phyloP scores from a whole-genome alignment of 768 basidiomycete species.

The Lactarius pseudohatsudake region DNA sequence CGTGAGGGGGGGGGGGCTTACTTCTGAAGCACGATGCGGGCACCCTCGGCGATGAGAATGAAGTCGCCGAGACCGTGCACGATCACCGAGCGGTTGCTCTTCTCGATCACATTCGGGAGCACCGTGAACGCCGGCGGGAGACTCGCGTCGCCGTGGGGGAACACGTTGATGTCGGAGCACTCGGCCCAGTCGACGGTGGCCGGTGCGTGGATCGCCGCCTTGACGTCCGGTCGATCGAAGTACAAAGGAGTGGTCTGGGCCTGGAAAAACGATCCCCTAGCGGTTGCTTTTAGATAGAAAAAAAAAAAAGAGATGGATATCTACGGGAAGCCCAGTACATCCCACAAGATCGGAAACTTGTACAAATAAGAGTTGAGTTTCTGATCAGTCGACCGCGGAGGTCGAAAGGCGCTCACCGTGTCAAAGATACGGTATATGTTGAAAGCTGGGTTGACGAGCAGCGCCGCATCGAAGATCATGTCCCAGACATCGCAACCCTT shows the following conservation, averaged over 20 bases:
- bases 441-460: conserved; percentile 71
- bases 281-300: not conserved
- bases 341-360: conserved; percentile 56
- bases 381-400: not conserved
- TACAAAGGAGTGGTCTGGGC: conserved; percentile 60
- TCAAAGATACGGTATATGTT: conserved; percentile 79
- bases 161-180: conserved; percentile 61
- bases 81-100: conserved; percentile 65
- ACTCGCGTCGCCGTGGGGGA: conserved; percentile 60
- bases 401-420: conserved; percentile 39
- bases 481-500: conserved; percentile 72
- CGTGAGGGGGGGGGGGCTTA: conserved; percentile 27
- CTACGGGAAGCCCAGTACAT: conserved; percentile 78
- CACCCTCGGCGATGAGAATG: conserved; percentile 68
- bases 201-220: conserved; percentile 71
- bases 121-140: conserved; percentile 62
- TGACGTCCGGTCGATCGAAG: conserved; percentile 68
- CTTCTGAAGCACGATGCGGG: conserved; percentile 42
- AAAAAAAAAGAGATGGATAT: conserved; percentile 28
- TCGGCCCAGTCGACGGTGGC: conserved; percentile 58
- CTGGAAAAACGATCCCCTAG: conserved; percentile 55
- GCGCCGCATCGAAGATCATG: conserved; percentile 59
- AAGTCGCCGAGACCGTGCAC: conserved; percentile 75
- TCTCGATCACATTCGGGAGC: conserved; percentile 74
- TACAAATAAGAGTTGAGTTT: too few relatives aligned